Conservation (phyloP, 805 yeast species). For the Yarrowia keelungensis region DNA sequence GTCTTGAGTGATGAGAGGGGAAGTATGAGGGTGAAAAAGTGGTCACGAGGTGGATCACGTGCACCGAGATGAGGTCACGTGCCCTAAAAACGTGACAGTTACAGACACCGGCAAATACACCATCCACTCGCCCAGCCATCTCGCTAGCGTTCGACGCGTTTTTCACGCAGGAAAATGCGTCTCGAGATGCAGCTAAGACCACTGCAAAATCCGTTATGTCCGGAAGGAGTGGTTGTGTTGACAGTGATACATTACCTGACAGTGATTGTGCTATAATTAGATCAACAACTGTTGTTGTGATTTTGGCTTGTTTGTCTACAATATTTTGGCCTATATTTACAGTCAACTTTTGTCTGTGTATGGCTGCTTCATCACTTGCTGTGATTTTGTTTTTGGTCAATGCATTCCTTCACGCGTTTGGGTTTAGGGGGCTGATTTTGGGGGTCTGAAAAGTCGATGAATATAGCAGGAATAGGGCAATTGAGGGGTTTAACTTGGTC, state of each 20-base stretch:
- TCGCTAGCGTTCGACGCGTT: constrained; percentile 15
- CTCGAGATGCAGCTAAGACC: background rate
- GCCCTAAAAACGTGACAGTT: background rate
- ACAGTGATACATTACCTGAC: no score
- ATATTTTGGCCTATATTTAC: background rate
- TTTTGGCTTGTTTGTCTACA: background rate
- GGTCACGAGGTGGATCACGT: background rate
- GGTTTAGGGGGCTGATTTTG: constrained; percentile 9
- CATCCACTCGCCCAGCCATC: background rate
- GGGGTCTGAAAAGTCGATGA: background rate
- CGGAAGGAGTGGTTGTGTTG: background rate
- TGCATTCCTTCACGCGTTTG: constrained; percentile 29
- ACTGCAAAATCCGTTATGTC: constrained; percentile 21
- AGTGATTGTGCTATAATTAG: no score
- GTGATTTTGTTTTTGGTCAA: background rate
- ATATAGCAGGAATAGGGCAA: background rate
- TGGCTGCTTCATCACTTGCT: constrained; percentile 8
- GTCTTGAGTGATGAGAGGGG: no score
- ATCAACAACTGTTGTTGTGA: background rate
- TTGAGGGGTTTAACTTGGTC: no score
- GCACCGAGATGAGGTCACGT: no score
- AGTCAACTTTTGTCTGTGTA: background rate
- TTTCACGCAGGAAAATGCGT: constrained; percentile 22
- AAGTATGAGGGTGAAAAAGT: no score
- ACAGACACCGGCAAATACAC: no score